Conservation (phyloP, 2,329 filamentous ascomycete species). For the Xylariaceae sp. region DNA sequence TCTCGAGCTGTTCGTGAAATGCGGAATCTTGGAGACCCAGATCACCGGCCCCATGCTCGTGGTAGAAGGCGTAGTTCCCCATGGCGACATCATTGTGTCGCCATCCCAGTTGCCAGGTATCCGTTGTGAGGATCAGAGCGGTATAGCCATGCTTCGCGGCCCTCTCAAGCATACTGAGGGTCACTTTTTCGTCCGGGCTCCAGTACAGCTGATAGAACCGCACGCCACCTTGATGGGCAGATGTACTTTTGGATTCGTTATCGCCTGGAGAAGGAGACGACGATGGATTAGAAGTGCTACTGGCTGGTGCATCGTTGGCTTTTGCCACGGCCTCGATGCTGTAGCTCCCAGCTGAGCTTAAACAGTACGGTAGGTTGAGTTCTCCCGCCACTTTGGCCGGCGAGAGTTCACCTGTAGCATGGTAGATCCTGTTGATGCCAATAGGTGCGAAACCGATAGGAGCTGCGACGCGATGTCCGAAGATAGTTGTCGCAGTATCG, state of each 20-base stretch:
- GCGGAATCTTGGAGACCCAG: slow-evolving; percentile 57
- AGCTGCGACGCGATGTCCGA: slow-evolving; percentile 55
- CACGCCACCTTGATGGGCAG: slow-evolving; percentile 24
- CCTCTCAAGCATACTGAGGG: slow-evolving; percentile 51
- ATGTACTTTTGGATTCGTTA: neutral
- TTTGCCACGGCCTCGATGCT: slow-evolving; percentile 55
- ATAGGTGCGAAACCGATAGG: slow-evolving; percentile 63
- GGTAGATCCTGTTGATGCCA: slow-evolving; percentile 64
- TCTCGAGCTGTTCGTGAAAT: slow-evolving; percentile 50
- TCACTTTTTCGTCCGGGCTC: slow-evolving; percentile 59
- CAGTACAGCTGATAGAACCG: slow-evolving; percentile 63
- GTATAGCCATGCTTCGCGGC: slow-evolving; percentile 52
- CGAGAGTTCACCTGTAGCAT: slow-evolving; percentile 53
- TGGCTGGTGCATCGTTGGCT: slow-evolving; percentile 43
- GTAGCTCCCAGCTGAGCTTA: slow-evolving; percentile 54
- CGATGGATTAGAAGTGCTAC: neutral
- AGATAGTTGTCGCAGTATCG: slow-evolving; percentile 55
- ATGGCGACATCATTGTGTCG: slow-evolving; percentile 53
- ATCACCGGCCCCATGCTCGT: slow-evolving; percentile 52
- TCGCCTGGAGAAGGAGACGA: neutral
- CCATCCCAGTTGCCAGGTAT: slow-evolving; percentile 63
- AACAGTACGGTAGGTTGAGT: slow-evolving; percentile 54
- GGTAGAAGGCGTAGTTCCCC: slow-evolving; percentile 61
- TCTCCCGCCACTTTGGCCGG: slow-evolving; percentile 59
- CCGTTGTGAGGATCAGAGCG: slow-evolving; percentile 56